phyloP scores from a whole-genome alignment of 371 early-diverging fungal species.

The Saksenaea vasiformis region DNA sequence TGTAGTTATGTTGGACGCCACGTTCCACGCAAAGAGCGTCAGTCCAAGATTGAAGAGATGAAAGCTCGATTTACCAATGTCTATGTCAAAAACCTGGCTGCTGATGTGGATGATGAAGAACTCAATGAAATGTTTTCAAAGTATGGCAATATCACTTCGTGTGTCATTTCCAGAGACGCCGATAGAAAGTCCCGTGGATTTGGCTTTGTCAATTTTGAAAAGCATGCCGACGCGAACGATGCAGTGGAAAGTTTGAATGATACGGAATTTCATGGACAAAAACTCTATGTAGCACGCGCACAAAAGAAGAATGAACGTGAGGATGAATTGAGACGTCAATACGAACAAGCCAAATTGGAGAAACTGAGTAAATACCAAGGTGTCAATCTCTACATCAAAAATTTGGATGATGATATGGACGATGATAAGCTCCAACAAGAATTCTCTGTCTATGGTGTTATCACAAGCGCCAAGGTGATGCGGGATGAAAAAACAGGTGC shows the following conservation, averaged over 20 bases:
- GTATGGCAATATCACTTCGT: slow-evolving; percentile 91
- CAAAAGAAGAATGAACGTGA: slow-evolving; percentile 99
- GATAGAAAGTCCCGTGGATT: slow-evolving; percentile 90
- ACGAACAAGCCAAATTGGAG: slow-evolving; percentile 92
- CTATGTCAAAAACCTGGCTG: slow-evolving; percentile 97
- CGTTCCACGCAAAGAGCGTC: slow-evolving; percentile 91
- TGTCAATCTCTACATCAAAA: slow-evolving; percentile 98
- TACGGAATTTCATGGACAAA: slow-evolving; percentile 88
- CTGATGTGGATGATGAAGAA: slow-evolving; percentile 80
- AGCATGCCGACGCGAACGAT: slow-evolving; percentile 88
- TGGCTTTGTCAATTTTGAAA: slow-evolving; percentile 97
- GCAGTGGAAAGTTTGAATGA: slow-evolving; percentile 97
- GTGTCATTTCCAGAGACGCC: slow-evolving; percentile 73
- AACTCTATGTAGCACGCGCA: slow-evolving; percentile 96
- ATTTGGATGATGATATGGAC: slow-evolving; percentile 94
- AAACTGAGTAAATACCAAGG: slow-evolving; percentile 97
- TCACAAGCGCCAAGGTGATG: slow-evolving; percentile 98
- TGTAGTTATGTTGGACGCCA: slow-evolving; percentile 84
- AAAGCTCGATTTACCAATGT: slow-evolving; percentile 96
- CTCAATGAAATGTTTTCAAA: slow-evolving; percentile 82
- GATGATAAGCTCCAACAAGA: slow-evolving; percentile 95
- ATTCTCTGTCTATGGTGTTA: slow-evolving; percentile 93
- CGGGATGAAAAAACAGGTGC: slow-evolving; percentile 80
- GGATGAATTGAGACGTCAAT: slow-evolving; percentile 93
- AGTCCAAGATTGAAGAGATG: slow-evolving; percentile 90